These are phyloP conservation scores for Penicillium freii DNA, from an alignment of 2,329 filamentous ascomycete species.

Conservation along the genomic window DNA sequence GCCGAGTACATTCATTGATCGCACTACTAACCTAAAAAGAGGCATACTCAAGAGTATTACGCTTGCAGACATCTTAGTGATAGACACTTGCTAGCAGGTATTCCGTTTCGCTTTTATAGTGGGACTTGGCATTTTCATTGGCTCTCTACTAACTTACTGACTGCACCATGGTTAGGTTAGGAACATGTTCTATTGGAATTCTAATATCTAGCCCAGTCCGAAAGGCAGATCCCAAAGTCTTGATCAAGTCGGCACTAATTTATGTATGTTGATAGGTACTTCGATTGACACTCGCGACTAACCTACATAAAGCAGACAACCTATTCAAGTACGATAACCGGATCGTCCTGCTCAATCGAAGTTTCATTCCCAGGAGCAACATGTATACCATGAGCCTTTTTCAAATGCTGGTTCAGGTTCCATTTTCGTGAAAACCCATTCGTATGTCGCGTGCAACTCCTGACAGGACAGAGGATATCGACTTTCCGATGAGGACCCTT, in stretches of 20 bases:
- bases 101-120: neutral
- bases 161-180: neutral
- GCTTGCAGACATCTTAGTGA: neutral
- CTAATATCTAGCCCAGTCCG: neutral
- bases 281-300: neutral
- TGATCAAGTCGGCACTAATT: neutral
- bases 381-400: conserved; percentile 32
- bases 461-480: conserved; percentile 34
- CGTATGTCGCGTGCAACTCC: conserved; percentile 27
- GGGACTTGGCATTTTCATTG: neutral
- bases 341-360: neutral
- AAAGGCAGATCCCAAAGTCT: neutral
- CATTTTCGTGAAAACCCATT: conserved; percentile 38
- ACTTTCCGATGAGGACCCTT: conserved; percentile 30
- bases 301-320: neutral
- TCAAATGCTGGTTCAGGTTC: conserved; percentile 40
- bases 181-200: neutral
- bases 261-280: neutral
- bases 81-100: neutral
- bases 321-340: conserved; percentile 13
- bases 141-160: neutral
- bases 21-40: neutral
- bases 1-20: neutral
- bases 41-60: neutral
- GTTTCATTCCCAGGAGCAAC: conserved; percentile 1